phyloP scores from a whole-genome alignment of 2,329 filamentous ascomycete species.

The Claviceps paspali region DNA sequence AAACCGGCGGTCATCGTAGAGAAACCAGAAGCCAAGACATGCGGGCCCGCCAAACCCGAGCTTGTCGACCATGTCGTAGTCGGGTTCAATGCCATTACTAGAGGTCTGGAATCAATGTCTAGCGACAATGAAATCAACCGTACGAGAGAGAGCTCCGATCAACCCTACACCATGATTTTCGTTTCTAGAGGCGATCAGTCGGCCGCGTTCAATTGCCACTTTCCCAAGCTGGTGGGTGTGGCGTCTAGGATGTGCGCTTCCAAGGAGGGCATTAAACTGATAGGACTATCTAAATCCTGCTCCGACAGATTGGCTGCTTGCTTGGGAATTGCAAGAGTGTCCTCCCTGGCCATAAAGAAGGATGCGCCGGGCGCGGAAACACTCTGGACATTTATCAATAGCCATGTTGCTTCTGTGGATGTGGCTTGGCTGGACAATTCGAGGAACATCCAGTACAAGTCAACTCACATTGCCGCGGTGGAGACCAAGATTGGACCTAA shows the following conservation, averaged over 20 bases:
- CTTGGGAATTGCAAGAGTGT: slow-evolving; percentile 48
- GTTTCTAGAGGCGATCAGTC: slow-evolving; percentile 42
- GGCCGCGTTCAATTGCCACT: slow-evolving; percentile 42
- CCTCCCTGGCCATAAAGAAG: slow-evolving; percentile 43
- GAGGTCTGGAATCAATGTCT: slow-evolving; percentile 34
- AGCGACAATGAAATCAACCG: not conserved
- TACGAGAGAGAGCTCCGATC: not conserved
- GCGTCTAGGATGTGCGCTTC: slow-evolving; percentile 28
- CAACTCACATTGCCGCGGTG: slow-evolving; percentile 19
- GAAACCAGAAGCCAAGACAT: slow-evolving; percentile 7
- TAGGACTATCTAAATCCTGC: slow-evolving; percentile 46
- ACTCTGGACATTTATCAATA: slow-evolving; percentile 39
- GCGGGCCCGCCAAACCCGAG: slow-evolving; percentile 26
- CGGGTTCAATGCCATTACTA: slow-evolving; percentile 49
- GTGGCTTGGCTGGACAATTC: slow-evolving; percentile 33
- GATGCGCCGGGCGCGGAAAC: slow-evolving; percentile 41
- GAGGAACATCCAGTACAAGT: slow-evolving; percentile 12
- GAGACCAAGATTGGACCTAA: slow-evolving; percentile 22
- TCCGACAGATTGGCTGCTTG: slow-evolving; percentile 40
- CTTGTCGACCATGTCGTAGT: slow-evolving; percentile 44
- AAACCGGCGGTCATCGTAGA: slow-evolving; percentile 17
- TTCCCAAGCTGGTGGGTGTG: slow-evolving; percentile 37
- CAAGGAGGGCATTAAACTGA: slow-evolving; percentile 34
- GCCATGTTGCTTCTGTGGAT: slow-evolving; percentile 35
- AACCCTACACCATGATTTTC: slow-evolving; percentile 38